phyloP scores from a whole-genome alignment of 2,329 filamentous ascomycete genomes.

The Parasarocladium wereldwijsianum region DNA sequence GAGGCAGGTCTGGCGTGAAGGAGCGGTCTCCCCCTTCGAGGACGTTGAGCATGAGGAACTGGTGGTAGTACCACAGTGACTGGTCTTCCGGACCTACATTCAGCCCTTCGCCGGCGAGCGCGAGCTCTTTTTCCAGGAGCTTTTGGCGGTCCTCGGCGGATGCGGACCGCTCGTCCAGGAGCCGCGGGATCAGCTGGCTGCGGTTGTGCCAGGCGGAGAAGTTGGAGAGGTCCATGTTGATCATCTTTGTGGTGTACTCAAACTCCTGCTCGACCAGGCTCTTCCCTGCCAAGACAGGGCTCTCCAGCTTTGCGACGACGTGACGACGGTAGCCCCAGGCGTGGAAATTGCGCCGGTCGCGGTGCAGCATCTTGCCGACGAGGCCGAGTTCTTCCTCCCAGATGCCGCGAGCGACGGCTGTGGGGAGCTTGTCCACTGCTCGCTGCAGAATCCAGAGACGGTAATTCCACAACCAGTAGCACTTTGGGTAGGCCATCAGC shows the following conservation, averaged over 20 bases:
- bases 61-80: conserved; percentile 94
- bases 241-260: conserved; percentile 81
- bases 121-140: conserved; percentile 67
- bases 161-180: conserved; percentile 58
- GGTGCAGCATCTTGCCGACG: conserved; percentile 73
- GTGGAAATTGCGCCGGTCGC: conserved; percentile 87
- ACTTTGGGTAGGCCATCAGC: conserved; percentile 78
- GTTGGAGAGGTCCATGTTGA: conserved; percentile 72
- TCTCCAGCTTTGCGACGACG: conserved; percentile 64
- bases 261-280: conserved; percentile 73
- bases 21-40: conserved; percentile 33
- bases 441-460: conserved; percentile 71
- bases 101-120: conserved; percentile 60
- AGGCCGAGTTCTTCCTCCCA: conserved; percentile 79
- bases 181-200: conserved; percentile 63
- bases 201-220: conserved; percentile 96
- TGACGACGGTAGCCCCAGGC: conserved; percentile 85
- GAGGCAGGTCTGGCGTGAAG: conserved; percentile 50
- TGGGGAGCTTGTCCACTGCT: conserved; percentile 48
- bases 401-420: conserved; percentile 40
- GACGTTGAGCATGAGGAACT: conserved; percentile 64
- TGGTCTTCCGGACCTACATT: conserved; percentile 90
- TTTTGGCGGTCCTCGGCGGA: conserved; percentile 44
- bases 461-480: conserved; percentile 99
- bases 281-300: conserved; percentile 28